Evolutionary conservation across 2,329 filamentous ascomycete genomes (phyloP).

Genomic region (Sclerotinia subarctica): DNA sequence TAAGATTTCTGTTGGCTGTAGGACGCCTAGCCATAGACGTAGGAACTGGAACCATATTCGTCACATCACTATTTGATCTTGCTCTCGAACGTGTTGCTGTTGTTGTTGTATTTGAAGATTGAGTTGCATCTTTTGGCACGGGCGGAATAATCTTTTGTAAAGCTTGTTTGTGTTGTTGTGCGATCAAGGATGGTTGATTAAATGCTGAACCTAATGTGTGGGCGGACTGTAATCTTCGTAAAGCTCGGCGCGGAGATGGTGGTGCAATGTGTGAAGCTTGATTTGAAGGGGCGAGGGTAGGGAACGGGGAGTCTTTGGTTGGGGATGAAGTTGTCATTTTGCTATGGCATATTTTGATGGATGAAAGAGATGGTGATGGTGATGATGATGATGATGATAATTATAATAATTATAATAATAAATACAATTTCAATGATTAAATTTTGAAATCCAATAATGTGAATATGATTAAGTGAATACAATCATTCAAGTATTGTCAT

Average conservation of each 20-base stretch:
- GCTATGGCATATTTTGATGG: conserved; percentile 11
- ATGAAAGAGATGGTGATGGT: neutral
- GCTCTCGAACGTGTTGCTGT: conserved; percentile 46
- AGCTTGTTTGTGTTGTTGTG: conserved; percentile 57
- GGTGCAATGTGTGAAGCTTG: conserved; percentile 47
- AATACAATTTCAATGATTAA: neutral
- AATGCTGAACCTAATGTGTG: conserved; percentile 61
- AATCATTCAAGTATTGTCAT: neutral
- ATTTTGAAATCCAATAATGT: neutral
- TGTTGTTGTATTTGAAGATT: conserved; percentile 25
- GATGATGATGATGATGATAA: neutral
- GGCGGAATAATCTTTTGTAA: conserved; percentile 36
- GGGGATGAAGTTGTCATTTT: conserved; percentile 25
- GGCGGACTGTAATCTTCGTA: conserved; percentile 73
- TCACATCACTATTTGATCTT: conserved; percentile 72
- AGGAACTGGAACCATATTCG: conserved; percentile 42
- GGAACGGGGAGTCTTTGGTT: conserved; percentile 31
- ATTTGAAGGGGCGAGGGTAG: conserved; percentile 27
- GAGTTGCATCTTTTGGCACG: conserved; percentile 17
- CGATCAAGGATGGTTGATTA: conserved; percentile 53
- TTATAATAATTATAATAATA: neutral
- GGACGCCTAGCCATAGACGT: conserved; percentile 45
- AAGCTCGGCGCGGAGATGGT: conserved; percentile 61
- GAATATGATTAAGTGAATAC: neutral
- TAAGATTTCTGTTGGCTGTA: conserved; percentile 47